Conservation (phyloP, 1,284 basidiomycete genomes). For the Cystobasidium slooffiae region DNA sequence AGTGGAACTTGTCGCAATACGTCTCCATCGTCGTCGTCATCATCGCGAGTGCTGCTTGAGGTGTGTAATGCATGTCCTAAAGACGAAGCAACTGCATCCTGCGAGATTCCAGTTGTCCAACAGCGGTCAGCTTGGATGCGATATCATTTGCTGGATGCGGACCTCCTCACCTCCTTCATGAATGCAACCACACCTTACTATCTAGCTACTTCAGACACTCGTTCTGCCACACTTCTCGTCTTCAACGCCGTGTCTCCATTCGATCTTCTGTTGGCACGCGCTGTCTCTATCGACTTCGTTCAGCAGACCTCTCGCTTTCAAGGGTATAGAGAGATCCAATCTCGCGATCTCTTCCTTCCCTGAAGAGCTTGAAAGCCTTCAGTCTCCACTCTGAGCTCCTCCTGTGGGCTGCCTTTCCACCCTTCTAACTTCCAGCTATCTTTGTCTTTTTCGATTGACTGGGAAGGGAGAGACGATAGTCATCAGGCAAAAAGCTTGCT, state of each 20-base stretch:
- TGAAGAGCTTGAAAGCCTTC: too few species aligned
- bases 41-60: background rate
- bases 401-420: too few species aligned
- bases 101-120: background rate
- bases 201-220: too few species aligned
- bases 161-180: slow-evolving; percentile 9
- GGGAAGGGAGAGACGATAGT: too few species aligned
- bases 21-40: slow-evolving; percentile 11
- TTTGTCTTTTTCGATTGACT: too few species aligned
- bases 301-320: background rate
- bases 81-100: slow-evolving; percentile 11
- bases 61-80: background rate
- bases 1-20: slow-evolving; percentile 26
- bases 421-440: too few species aligned
- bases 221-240: background rate
- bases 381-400: too few species aligned
- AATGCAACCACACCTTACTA: background rate
- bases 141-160: too few species aligned
- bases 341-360: too few species aligned
- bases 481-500: too few species aligned
- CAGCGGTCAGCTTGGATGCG: background rate
- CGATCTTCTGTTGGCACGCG: background rate
- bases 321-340: background rate
- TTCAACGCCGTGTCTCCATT: slow-evolving; percentile 2
- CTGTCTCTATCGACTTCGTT: background rate